A percentile compares a stretch with the other conserved stretches of the same genome.
These are phyloP conservation scores for Kwoniella newhampshirensis DNA, from an alignment of 768 basidiomycete species.

Conservation along the genomic window DNA sequence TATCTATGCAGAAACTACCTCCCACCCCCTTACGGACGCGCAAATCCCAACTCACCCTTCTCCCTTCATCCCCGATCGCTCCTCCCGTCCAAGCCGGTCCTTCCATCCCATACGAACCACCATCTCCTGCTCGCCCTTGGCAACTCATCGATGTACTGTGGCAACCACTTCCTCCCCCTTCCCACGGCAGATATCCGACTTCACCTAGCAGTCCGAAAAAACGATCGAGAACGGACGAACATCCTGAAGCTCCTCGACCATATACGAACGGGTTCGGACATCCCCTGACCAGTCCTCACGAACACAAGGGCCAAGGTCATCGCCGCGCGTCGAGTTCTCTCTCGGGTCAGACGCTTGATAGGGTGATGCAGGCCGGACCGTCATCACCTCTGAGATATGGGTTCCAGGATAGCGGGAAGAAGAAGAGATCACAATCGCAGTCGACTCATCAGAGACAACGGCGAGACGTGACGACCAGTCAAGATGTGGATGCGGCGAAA, in stretches of 20 bases:
- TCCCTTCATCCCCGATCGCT: conserved; percentile 24
- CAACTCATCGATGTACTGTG: conserved; percentile 48
- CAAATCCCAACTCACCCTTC: conserved; percentile 9
- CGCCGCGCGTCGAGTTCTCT: conserved; percentile 19
- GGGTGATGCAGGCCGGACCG: neutral
- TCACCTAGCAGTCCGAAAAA: conserved; percentile 37
- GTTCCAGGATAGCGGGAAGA: conserved; percentile 20
- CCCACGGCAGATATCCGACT: conserved; percentile 19
- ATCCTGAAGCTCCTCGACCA: conserved; percentile 11
- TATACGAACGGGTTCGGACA: conserved; percentile 10
- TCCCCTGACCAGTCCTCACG: conserved; percentile 5
- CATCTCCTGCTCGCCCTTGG: conserved; percentile 46
- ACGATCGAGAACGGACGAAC: conserved; percentile 28
- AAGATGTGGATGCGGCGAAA: conserved; percentile 49
- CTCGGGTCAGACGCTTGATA: neutral
- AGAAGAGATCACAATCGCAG: conserved; percentile 42
- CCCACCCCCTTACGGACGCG: conserved; percentile 26
- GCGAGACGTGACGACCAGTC: conserved; percentile 23
- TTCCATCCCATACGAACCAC: conserved; percentile 35
- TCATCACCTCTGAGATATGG: conserved; percentile 18
- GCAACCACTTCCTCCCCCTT: conserved; percentile 48
- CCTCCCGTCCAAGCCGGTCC: conserved; percentile 15
- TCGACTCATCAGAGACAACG: conserved; percentile 24
- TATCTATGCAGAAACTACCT: conserved; percentile 21
- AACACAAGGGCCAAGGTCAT: conserved; percentile 8